Evolutionary conservation across 2,329 filamentous ascomycete genomes (phyloP).

Genomic region (Westerdykella aurantiaca): DNA sequence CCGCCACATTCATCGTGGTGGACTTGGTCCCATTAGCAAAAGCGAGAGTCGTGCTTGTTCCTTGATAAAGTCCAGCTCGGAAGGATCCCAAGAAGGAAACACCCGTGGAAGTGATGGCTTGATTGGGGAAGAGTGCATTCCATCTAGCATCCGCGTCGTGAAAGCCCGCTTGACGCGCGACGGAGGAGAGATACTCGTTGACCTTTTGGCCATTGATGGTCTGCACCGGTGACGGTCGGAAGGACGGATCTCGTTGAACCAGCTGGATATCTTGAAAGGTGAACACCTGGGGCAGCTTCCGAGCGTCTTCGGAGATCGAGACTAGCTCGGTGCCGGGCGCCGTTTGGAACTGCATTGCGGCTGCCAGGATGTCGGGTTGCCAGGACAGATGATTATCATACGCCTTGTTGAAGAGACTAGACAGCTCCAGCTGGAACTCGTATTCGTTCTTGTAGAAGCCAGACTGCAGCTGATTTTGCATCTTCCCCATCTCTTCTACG

Average conservation of each 20-base stretch:
- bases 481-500: constrained; percentile 31
- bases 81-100: constrained; percentile 26
- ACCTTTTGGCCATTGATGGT: constrained; percentile 36
- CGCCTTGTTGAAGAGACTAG: constrained; percentile 29
- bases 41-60: constrained; percentile 29
- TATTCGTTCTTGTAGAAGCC: constrained; percentile 36
- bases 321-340: constrained; percentile 28
- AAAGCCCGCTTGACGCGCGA: constrained; percentile 26
- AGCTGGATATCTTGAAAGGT: constrained; percentile 26
- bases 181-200: constrained; percentile 27
- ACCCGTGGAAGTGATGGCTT: constrained; percentile 25
- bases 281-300: constrained; percentile 34
- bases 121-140: constrained; percentile 37
- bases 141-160: constrained; percentile 40
- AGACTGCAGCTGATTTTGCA: constrained; percentile 25
- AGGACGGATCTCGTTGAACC: constrained; percentile 20
- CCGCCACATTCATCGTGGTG: constrained; percentile 28
- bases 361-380: constrained; percentile 33
- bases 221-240: constrained; percentile 32
- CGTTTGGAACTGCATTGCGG: constrained; percentile 35
- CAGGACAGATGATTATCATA: constrained; percentile 41
- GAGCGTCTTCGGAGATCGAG: constrained; percentile 34
- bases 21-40: constrained; percentile 35
- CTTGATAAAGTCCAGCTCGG: constrained; percentile 26
- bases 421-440: constrained; percentile 37